Evolutionary conservation across 1,284 basidiomycete genomes (phyloP), one percentile per base, ranked within the genome.

Genomic region (Cystobasidium sp.): DNA sequence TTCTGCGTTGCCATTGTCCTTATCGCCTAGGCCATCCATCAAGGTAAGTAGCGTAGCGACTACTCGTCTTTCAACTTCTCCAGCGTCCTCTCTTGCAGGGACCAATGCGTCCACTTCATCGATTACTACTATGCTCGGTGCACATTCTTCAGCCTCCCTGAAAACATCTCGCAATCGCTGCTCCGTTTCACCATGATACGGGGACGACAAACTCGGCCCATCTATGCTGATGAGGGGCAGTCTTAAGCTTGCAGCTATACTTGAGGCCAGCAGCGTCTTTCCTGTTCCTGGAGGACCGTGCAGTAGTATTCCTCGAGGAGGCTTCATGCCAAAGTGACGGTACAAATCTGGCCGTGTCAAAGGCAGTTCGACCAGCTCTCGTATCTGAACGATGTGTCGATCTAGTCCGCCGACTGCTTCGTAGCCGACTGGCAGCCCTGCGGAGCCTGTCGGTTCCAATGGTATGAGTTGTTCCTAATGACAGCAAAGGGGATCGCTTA

Each of bases 91-190:
- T 58, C 97, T 85, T 68, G 89, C 86, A 0, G 97, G 97, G 74
- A 93, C 96, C 22, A 99, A 83, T 0, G 95, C 95, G 79, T 99
- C 97, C 1, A 99, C 90, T 84, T 99, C 97, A 80, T 99, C 97
- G 55, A 99, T 85, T 41, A 99, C 90, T 65, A 99, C 88, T 77
- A 99, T 93, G 47, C 79, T 79, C 0, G 96, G 95, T 76, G 89
- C 90, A 78, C 90, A 88, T 47, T 86, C 84, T 65, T 88, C 87
- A 0, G 97, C 97, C 78, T 94, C 89, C 37, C 87, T 87, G 82
- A 99, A 99, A 0, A 99, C 90, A 24, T 90, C 90, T 20, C 96
- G 88, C 20, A 99, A 85, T 75, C 90, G 89, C 3, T 92, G 88
- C 82, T 99, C 96, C 0, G 95, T 97, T 84, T 99, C 96, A 53